Evolutionary conservation across 805 yeast genomes (phyloP).

Genomic region (Middelhovenomyces tepae): DNA sequence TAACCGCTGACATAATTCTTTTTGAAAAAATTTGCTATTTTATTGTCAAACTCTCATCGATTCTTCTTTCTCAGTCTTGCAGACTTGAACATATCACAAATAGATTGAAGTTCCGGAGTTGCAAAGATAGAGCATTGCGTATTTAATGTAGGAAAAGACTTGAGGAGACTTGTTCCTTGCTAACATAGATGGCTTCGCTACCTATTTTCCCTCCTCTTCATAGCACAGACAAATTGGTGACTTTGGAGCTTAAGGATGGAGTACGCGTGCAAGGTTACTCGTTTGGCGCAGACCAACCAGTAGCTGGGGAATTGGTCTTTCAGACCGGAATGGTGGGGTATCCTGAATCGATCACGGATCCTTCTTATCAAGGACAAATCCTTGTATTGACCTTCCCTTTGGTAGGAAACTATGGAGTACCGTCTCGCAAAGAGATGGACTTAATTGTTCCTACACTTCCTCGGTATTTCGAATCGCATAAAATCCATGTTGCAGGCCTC

Average conservation of each 20-base stretch:
- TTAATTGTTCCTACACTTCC: conserved; percentile 72
- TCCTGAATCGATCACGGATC: conserved; percentile 96
- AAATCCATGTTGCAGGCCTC: conserved; percentile 92
- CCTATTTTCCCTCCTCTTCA: conserved; percentile 91
- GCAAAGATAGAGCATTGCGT: not conserved
- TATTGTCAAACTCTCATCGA: too few relatives aligned
- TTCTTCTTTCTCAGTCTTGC: too few relatives aligned
- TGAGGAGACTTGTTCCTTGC: conserved; percentile 6
- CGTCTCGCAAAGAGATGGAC: conserved; percentile 71
- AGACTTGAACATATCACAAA: conserved; percentile 3
- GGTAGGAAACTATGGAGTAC: conserved; percentile 98
- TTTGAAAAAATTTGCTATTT: too few relatives aligned
- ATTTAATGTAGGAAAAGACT: not conserved
- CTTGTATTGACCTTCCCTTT: conserved; percentile 92
- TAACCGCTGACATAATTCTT: too few relatives aligned
- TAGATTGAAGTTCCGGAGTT: not conserved
- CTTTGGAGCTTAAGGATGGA: conserved; percentile 85
- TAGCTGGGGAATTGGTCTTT: conserved; percentile 97
- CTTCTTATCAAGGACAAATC: conserved; percentile 96
- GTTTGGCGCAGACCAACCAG: conserved; percentile 82
- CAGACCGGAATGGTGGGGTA: conserved; percentile 99
- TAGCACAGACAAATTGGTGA: conserved; percentile 69
- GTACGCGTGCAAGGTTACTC: conserved; percentile 86
- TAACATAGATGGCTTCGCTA: conserved; percentile 34
- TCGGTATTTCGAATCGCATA: conserved; percentile 84